phyloP scores from a whole-genome alignment of 441 rosid species.

The Capsella rubella region DNA sequence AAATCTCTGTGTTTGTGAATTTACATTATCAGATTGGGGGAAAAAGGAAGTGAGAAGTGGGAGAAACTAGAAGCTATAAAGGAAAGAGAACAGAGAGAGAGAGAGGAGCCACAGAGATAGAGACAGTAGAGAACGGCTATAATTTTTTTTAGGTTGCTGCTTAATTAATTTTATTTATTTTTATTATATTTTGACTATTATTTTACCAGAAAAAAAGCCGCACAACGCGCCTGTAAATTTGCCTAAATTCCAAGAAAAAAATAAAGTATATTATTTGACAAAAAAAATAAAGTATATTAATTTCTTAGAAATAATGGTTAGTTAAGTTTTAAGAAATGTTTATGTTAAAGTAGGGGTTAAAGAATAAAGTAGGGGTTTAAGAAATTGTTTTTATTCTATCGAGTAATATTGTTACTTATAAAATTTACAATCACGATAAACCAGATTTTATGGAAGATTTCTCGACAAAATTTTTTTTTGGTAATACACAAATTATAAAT shows the following conservation, averaged over 20 bases:
- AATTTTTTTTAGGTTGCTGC: conserved; percentile 26
- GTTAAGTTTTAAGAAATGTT: neutral
- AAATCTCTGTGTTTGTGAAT: conserved; percentile 24
- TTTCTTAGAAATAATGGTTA: neutral
- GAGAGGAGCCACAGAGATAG: neutral
- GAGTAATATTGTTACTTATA: too few relatives aligned
- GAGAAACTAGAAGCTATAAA: conserved; percentile 43
- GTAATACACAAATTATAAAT: too few relatives aligned
- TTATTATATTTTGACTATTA: conserved; percentile 4
- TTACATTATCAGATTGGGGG: conserved; percentile 60
- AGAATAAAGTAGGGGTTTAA: too few relatives aligned
- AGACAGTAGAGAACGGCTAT: conserved; percentile 43
- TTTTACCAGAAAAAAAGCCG: conserved; percentile 33
- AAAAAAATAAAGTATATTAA: neutral
- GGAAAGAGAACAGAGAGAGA: conserved; percentile 30
- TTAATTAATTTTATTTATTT: conserved; percentile 9
- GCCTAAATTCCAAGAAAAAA: neutral
- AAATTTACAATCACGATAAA: too few relatives aligned
- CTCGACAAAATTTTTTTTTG: too few relatives aligned
- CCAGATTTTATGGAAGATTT: too few relatives aligned
- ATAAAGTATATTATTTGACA: neutral
- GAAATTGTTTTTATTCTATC: too few relatives aligned
- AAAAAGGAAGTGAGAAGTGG: conserved; percentile 37
- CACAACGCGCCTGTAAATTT: conserved; percentile 43
- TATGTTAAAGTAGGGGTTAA: too few relatives aligned